phyloP scores from a whole-genome alignment of 495 filamentous ascomycete species.

The Filosporella fistucella region DNA sequence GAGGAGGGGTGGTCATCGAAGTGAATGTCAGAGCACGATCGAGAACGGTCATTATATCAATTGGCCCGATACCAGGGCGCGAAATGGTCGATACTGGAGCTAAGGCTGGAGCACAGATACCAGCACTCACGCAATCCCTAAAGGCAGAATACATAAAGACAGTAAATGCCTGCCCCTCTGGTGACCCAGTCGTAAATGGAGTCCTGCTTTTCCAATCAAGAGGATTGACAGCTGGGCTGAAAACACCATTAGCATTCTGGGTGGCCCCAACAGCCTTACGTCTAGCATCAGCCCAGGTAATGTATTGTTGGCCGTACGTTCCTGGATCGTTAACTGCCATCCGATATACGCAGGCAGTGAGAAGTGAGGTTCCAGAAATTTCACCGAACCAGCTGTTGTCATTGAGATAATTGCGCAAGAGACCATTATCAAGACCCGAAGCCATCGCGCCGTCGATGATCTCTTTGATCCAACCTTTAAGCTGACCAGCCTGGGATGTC shows the following conservation, averaged over 20 bases:
- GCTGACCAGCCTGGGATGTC: conserved; percentile 23
- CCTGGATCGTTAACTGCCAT: conserved; percentile 37
- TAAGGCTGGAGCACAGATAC: conserved; percentile 4
- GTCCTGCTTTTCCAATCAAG: conserved; percentile 36
- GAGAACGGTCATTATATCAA: conserved; percentile 12
- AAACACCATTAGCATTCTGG: conserved; percentile 31
- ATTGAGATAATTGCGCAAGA: conserved; percentile 47
- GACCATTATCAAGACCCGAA: conserved; percentile 35
- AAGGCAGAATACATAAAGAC: conserved; percentile 41
- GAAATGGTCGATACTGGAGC: conserved; percentile 5
- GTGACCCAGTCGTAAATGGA: conserved; percentile 29
- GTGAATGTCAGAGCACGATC: conserved; percentile 9
- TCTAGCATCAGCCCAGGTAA: conserved; percentile 40
- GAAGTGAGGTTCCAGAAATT: conserved; percentile 41
- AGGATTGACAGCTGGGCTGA: conserved; percentile 43
- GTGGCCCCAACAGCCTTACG: conserved; percentile 26
- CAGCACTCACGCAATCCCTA: conserved; percentile 31
- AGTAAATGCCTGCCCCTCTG: conserved; percentile 45
- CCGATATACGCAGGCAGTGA: conserved; percentile 40
- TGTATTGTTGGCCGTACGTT: conserved; percentile 33
- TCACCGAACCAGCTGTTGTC: conserved; percentile 47
- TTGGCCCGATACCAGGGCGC: conserved; percentile 8
- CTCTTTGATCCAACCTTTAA: conserved; percentile 34
- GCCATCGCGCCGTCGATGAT: conserved; percentile 41
- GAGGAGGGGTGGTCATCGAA: conserved; percentile 2